phyloP scores from a whole-genome alignment of 2,329 filamentous ascomycete species.

The Amphichorda felina region DNA sequence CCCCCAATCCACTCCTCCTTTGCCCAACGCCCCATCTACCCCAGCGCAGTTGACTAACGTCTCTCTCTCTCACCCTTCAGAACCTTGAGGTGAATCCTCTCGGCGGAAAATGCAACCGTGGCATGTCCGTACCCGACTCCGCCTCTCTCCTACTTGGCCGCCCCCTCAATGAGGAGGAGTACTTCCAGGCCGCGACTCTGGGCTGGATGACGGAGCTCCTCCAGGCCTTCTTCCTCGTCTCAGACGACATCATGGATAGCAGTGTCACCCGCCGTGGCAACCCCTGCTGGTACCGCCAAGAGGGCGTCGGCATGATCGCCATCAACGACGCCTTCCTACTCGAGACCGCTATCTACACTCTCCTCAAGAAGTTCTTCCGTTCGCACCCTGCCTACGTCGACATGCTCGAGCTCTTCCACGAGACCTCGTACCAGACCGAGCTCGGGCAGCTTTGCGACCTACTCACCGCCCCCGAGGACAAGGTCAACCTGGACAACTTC shows the following conservation, averaged over 20 bases:
- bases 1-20: neutral
- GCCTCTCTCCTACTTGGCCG: constrained; percentile 64
- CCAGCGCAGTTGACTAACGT: neutral
- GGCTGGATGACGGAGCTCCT: constrained; percentile 98
- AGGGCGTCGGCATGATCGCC: constrained; percentile 84
- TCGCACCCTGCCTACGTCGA: constrained; percentile 80
- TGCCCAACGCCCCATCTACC: neutral
- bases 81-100: constrained; percentile 75
- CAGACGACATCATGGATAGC: constrained; percentile 96
- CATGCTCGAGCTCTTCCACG: constrained; percentile 91
- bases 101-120: constrained; percentile 96
- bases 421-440: constrained; percentile 87
- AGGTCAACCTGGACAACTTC: constrained; percentile 66
- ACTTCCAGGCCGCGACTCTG: constrained; percentile 76
- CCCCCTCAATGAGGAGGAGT: constrained; percentile 67
- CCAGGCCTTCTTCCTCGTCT: constrained; percentile 97
- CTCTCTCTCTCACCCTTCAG: constrained; percentile 32
- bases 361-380: constrained; percentile 91
- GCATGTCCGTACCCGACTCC: constrained; percentile 94
- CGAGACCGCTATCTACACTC: constrained; percentile 77
- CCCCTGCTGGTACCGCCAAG: constrained; percentile 93
- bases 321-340: constrained; percentile 99
- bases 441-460: constrained; percentile 90
- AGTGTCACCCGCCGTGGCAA: constrained; percentile 89
- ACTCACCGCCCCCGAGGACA: constrained; percentile 87